Evolutionary conservation across 2,329 filamentous ascomycete genomes (phyloP), one percentile per base, ranked within the genome.

Genomic region (Colletotrichum viniferum): DNA sequence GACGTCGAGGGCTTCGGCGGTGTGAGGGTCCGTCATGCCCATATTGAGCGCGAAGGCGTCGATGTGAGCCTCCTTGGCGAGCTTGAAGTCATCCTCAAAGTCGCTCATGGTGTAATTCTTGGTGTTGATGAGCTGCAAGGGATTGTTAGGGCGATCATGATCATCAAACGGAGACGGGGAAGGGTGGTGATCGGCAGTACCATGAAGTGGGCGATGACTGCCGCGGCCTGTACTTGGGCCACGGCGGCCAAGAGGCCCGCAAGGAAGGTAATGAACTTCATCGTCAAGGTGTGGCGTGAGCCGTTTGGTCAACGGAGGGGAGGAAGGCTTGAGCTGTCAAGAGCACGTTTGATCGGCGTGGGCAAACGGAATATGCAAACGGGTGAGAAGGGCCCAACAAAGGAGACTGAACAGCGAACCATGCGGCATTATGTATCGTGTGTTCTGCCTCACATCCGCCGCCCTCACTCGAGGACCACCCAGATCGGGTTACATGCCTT

Each of bases 51-150:
- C 87, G 30, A 79, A 77, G 30, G 69, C 85, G 81, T 56, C 82
- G 70, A 48, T 81, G 48, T 85, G 85, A 24, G 84, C 83, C 14
- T 81, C 80, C 77, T 86, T 87, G 43, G 87, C 87, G 5, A 82
- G 83, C 68, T 82, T 79, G 85, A 88, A 88, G 71, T 89, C 87
- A 58, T 84, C 82, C 56, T 89, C 87, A 73, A 87, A 89, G 36
- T 88, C 87, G 9, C 79, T 76, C 36, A 87, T 79, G 69, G 81
- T 85, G 61, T 75, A 75, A 34, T 75, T 67, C 34, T 67, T 71
- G 32, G 74, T 76, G 63, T 76, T 76, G 32, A 67, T 67, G 66
- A 76, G 62, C 74, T 76, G 43, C 21, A 4, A 2, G 7, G 4
- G 56, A 2, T 6, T 63, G 67, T 76, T 61, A 74, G 74, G 16